These are phyloP conservation scores for Digitaria exilis DNA, from an alignment of 202 grass and related monocot species.

Conservation along the genomic window DNA sequence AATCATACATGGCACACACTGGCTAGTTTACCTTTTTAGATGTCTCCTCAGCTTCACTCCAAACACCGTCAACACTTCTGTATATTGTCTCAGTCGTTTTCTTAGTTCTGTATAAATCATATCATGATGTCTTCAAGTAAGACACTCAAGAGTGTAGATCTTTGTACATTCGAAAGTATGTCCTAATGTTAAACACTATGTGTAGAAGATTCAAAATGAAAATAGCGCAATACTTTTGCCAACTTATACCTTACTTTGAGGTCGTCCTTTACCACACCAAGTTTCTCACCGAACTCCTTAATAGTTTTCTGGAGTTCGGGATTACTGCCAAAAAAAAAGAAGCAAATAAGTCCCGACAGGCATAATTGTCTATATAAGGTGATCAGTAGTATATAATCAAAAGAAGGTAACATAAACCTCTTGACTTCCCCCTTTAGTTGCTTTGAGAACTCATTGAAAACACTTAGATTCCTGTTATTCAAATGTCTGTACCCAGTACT, in stretches of 20 bases:
- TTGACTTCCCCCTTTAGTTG: slow-evolving; percentile 93
- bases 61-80: slow-evolving; percentile 82
- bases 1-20: not conserved
- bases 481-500: slow-evolving; percentile 44
- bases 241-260: slow-evolving; percentile 83
- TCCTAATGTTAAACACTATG: not conserved
- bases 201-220: slow-evolving; percentile 18
- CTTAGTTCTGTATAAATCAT: slow-evolving; percentile 66
- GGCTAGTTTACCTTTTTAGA: slow-evolving; percentile 72
- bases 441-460: slow-evolving; percentile 96
- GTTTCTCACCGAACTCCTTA: slow-evolving; percentile 81
- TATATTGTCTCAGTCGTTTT: slow-evolving; percentile 81
- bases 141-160: too few species aligned
- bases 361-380: not conserved
- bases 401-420: slow-evolving; percentile 51
- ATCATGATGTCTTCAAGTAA: too few species aligned
- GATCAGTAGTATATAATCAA: not conserved
- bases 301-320: slow-evolving; percentile 86
- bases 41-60: slow-evolving; percentile 84
- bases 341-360: not conserved
- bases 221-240: not conserved
- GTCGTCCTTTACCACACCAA: slow-evolving; percentile 89
- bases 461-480: slow-evolving; percentile 74
- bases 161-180: too few species aligned
- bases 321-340: slow-evolving; percentile 60